Evolutionary conservation across 2,329 filamentous ascomycete species (phyloP), one percentile per base, ranked within the genome.

Genomic region (Neofusicoccum ribis): DNA sequence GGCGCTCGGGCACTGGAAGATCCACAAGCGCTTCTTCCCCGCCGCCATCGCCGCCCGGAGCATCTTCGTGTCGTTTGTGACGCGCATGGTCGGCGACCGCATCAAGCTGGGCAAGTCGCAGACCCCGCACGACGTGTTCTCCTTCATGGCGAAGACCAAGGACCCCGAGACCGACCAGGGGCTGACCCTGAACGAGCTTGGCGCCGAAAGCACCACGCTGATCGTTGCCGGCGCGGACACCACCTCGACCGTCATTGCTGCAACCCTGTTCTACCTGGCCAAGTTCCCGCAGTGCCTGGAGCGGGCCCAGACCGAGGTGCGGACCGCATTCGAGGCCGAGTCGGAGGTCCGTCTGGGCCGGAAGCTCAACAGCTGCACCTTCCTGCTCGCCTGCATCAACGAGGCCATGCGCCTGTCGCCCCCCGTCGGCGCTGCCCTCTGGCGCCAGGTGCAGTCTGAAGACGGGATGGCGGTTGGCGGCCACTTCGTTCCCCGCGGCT

Each of bases 171-270:
- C 80, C 17, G 76, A 79, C 65, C 71, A 78, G 43, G 75, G 80
- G 58, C 77, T 82, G 73, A 74, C 75, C 68, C 73, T 77, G 72
- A 73, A 78, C 61, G 82, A 84, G 69, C 68, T 84, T 20, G 82
- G 80, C 76, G 79, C 78, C 66, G 83, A 85, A 68, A 81, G 78
- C 41, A 80, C 82, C 62, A 72, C 82, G 3, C 69, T 84, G 34
- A 84, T 84, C 66, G 81, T 83, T 49, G 82, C 82, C 15, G 51
- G 78, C 34, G 78, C 75, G 1, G 80, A 82, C 64, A 82, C 80
- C 5, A 81, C 79, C 3, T 80, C 78, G 1, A 82, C 79, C 4
- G 75, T 78, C 36, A 72, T 80, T 69, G 72, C 76, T 27, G 77
- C 77, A 7, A 76, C 74, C 1, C 74, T 82, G 66, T 81, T 81